Conservation (phyloP, 768 basidiomycete genomes). For the Suillus spraguei region DNA sequence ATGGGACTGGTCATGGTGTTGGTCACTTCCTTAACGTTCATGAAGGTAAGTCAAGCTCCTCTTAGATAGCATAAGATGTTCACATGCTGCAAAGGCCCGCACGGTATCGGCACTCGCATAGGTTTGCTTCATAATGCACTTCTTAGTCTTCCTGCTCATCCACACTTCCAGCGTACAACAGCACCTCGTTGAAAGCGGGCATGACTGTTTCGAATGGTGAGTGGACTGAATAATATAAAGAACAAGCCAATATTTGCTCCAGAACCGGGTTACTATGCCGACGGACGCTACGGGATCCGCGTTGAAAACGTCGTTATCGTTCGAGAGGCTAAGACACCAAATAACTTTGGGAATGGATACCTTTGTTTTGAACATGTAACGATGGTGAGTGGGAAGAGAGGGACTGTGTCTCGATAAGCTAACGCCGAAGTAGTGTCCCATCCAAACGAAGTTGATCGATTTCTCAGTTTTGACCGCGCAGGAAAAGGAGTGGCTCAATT, state of each 20-base stretch:
- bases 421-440: constrained; percentile 58
- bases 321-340: constrained; percentile 65
- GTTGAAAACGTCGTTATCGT: constrained; percentile 91
- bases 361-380: constrained; percentile 87
- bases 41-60: constrained; percentile 48
- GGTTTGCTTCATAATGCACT: constrained; percentile 22
- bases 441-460: constrained; percentile 84
- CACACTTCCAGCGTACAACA: constrained; percentile 58
- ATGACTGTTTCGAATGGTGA: constrained; percentile 88
- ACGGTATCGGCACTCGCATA: constrained; percentile 52
- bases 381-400: constrained; percentile 55
- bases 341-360: constrained; percentile 84
- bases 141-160: not conserved
- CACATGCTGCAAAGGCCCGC: constrained; percentile 45
- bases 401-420: constrained; percentile 7
- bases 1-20: constrained; percentile 94
- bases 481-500: constrained; percentile 85
- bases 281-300: constrained; percentile 89
- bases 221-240: constrained; percentile 9
- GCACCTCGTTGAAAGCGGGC: constrained; percentile 70
- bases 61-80: not conserved
- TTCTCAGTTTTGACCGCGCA: constrained; percentile 54
- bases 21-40: constrained; percentile 95
- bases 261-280: constrained; percentile 93
- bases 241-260: not conserved